A percentile compares a stretch with the other conserved stretches of the same genome.
Conservation (phyloP, 225 moss, liverwort and hornwort species). For the Takakia lepidozioides region DNA sequence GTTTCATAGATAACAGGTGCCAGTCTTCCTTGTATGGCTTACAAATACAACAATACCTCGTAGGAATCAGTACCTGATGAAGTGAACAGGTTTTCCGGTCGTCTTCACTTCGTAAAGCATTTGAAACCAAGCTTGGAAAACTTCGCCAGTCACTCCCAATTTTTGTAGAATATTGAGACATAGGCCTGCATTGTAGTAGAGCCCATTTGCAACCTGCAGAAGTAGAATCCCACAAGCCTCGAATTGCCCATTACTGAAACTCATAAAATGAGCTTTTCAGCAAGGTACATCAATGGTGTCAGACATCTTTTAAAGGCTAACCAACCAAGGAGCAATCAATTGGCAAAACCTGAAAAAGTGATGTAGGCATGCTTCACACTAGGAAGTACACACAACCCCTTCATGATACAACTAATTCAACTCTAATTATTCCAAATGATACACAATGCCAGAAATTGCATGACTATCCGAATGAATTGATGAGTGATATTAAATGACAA, state of each 20-base stretch:
- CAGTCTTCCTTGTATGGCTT: neutral
- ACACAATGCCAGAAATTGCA: neutral
- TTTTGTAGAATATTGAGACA: slow-evolving; percentile 82
- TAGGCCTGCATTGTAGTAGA: slow-evolving; percentile 81
- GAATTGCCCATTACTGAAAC: no score
- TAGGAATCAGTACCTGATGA: slow-evolving; percentile 50
- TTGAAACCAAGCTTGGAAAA: slow-evolving; percentile 91
- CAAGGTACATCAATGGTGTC: no score
- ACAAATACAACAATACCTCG: neutral
- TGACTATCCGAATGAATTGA: no score
- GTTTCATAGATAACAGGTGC: no score
- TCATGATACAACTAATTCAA: no score
- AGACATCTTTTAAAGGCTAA: no score
- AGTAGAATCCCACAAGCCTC: no score
- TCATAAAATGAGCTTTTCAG: no score
- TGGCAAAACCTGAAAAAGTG: slow-evolving; percentile 4
- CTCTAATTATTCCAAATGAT: neutral
- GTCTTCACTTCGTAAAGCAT: slow-evolving; percentile 93
- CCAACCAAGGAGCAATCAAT: neutral
- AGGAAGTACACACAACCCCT: no score
- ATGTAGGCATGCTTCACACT: neutral
- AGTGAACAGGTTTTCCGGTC: slow-evolving; percentile 75
- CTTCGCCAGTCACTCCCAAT: slow-evolving; percentile 69
- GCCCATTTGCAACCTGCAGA: slow-evolving; percentile 78
- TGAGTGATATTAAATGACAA: no score